Percentiles rank a stretch among this genome's conserved stretches.
Evolutionary conservation across 108 stramenopile species (phyloP).

Genomic region (Nitzschia sp.): DNA sequence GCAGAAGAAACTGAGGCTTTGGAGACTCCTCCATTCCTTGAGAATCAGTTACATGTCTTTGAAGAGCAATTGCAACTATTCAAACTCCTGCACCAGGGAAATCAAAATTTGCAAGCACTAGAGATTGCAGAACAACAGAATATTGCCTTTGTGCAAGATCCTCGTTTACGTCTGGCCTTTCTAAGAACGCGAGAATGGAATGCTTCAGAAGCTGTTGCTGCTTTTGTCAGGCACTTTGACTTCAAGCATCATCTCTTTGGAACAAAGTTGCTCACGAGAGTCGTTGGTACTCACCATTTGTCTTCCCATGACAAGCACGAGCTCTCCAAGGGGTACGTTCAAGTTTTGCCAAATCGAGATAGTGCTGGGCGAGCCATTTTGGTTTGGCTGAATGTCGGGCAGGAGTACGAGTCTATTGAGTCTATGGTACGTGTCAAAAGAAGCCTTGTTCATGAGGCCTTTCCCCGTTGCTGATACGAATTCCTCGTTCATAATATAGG

Average conservation of each 20-base stretch:
- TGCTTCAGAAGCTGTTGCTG: constrained; percentile 26
- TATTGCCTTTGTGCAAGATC: constrained; percentile 21
- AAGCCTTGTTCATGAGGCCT: no score
- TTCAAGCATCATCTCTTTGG: constrained; percentile 38
- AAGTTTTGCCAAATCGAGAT: constrained; percentile 14
- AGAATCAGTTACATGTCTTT: neutral
- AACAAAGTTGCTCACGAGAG: constrained; percentile 19
- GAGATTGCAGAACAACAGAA: constrained; percentile 16
- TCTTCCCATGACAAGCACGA: constrained; percentile 21
- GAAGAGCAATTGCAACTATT: neutral
- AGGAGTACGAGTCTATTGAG: constrained; percentile 6
- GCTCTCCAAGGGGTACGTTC: constrained; percentile 14
- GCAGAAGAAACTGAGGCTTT: neutral
- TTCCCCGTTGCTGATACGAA: no score
- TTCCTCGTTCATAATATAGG: neutral
- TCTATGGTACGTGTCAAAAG: constrained; percentile 2
- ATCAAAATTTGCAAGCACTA: neutral
- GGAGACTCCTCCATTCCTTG: neutral
- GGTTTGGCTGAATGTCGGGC: neutral
- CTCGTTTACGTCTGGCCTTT: constrained; percentile 32
- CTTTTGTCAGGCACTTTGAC: constrained; percentile 34
- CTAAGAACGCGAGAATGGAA: constrained; percentile 37
- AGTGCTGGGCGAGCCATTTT: constrained; percentile 15
- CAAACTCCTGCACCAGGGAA: neutral
- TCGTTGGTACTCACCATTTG: constrained; percentile 24